phyloP scores from a whole-genome alignment of 148 eudicot species.

The Rhododendron henanense region DNA sequence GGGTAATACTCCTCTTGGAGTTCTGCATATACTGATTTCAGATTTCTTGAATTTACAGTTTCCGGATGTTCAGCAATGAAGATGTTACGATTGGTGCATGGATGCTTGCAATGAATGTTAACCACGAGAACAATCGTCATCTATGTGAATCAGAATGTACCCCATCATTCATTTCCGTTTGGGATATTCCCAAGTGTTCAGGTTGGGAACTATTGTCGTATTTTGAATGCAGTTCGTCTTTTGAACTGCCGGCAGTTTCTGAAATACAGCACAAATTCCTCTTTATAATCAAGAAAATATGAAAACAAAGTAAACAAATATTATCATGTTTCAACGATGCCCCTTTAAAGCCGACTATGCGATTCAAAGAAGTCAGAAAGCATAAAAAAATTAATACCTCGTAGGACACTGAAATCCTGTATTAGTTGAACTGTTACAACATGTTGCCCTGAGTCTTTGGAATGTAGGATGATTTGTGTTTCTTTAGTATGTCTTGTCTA shows the following conservation, averaged over 20 bases:
- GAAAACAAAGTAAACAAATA: not conserved
- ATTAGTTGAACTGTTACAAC: not conserved
- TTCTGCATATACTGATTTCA: constrained; percentile 6
- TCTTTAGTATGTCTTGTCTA: not conserved
- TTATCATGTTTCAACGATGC: not conserved
- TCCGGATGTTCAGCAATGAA: constrained; percentile 96
- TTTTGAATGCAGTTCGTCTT: not conserved
- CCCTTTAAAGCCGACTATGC: not conserved
- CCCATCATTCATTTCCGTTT: constrained; percentile 76
- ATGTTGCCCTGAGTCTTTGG: not conserved
- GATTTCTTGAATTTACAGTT: constrained; percentile 43
- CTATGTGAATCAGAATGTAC: constrained; percentile 78
- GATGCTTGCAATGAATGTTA: constrained; percentile 99
- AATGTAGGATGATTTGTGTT: not conserved
- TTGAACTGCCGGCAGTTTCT: not conserved
- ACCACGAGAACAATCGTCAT: constrained; percentile 63
- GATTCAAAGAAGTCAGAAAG: not conserved
- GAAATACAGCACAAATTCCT: not conserved
- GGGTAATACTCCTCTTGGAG: not conserved
- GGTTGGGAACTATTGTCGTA: constrained; percentile 37
- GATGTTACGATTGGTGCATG: constrained; percentile 95
- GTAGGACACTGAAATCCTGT: not conserved
- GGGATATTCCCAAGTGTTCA: constrained; percentile 98
- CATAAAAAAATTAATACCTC: not conserved
- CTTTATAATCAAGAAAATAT: not conserved